These are phyloP conservation scores for thale cress (Arabidopsis thaliana) DNA, from an alignment of 345 rosid species.

Conservation along the genomic window DNA sequence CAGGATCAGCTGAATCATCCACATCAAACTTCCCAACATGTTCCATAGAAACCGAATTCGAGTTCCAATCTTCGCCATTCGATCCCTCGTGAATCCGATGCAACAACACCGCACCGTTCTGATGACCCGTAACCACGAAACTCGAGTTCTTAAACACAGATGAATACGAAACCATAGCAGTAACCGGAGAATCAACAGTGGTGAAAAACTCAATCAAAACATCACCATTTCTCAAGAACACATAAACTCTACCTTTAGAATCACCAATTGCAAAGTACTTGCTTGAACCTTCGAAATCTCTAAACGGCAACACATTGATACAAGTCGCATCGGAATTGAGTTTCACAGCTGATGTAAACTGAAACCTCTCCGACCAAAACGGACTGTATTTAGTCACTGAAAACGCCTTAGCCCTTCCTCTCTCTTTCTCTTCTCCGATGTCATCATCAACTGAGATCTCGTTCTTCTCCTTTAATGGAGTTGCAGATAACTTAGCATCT, in stretches of 20 bases:
- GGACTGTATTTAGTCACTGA: conserved; percentile 73
- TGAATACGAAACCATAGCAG: conserved; percentile 77
- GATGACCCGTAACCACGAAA: conserved; percentile 77
- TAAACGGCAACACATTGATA: conserved; percentile 73
- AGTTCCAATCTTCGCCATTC: conserved; percentile 73
- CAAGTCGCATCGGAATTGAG: conserved; percentile 74
- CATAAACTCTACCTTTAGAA: conserved; percentile 72
- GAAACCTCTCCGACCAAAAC: conserved; percentile 90
- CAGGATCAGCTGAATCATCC: conserved; percentile 48
- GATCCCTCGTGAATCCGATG: conserved; percentile 68
- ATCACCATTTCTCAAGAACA: conserved; percentile 81
- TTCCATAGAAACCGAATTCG: conserved; percentile 60
- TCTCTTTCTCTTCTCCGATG: conserved; percentile 26
- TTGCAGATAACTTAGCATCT: conserved; percentile 57
- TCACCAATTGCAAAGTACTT: conserved; percentile 93
- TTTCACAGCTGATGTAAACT: conserved; percentile 82
- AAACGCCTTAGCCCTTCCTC: conserved; percentile 50
- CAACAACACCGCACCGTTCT: conserved; percentile 64
- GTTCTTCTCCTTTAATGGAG: conserved; percentile 36
- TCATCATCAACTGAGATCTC: conserved; percentile 34
- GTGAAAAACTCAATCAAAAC: conserved; percentile 70
- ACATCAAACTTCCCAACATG: conserved; percentile 54
- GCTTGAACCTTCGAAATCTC: conserved; percentile 76
- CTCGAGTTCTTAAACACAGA: conserved; percentile 78
- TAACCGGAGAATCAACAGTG: conserved; percentile 58